Percentiles rank a stretch among this genome's conserved stretches.
Conservation (phyloP, 345 rosid genomes). For the Crucihimalaya himalaica region DNA sequence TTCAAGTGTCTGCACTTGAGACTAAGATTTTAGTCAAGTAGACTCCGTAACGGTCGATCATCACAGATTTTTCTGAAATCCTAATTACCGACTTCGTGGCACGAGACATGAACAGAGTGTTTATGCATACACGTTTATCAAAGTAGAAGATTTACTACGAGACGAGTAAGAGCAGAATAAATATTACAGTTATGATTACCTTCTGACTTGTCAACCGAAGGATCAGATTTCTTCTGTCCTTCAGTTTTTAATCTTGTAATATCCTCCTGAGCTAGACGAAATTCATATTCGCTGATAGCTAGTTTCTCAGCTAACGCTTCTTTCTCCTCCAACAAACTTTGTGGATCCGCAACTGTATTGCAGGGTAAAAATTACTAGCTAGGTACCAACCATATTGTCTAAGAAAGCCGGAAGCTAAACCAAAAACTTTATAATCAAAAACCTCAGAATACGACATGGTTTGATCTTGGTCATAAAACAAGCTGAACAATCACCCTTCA, state of each 20-base stretch:
- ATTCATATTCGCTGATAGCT: slow-evolving; percentile 81
- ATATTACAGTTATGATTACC: slow-evolving; percentile 46
- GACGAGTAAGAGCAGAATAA: not conserved
- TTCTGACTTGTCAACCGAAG: slow-evolving; percentile 42
- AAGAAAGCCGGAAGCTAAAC: slow-evolving; percentile 24
- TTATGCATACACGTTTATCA: not conserved
- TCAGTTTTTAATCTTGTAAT: slow-evolving; percentile 69
- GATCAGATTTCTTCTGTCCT: slow-evolving; percentile 63
- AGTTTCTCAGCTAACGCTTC: slow-evolving; percentile 77
- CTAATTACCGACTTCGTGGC: slow-evolving; percentile 1
- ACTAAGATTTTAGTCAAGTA: slow-evolving; percentile 14
- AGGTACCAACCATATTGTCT: slow-evolving; percentile 26
- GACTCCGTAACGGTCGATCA: slow-evolving; percentile 10
- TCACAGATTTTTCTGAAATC: slow-evolving; percentile 1
- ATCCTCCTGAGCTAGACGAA: slow-evolving; percentile 94
- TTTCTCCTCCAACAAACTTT: slow-evolving; percentile 86
- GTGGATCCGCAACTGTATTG: slow-evolving; percentile 88
- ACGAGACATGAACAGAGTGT: not conserved
- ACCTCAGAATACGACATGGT: not conserved
- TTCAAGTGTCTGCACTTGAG: slow-evolving; percentile 11
- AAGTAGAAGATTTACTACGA: slow-evolving; percentile 15
- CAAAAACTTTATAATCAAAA: slow-evolving; percentile 18
- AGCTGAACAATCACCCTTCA: not conserved
- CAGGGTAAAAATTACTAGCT: slow-evolving; percentile 37
- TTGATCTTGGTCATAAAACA: no score